Conservation (phyloP, 2,329 filamentous ascomycete species). For the Sarocladium oryzae region DNA sequence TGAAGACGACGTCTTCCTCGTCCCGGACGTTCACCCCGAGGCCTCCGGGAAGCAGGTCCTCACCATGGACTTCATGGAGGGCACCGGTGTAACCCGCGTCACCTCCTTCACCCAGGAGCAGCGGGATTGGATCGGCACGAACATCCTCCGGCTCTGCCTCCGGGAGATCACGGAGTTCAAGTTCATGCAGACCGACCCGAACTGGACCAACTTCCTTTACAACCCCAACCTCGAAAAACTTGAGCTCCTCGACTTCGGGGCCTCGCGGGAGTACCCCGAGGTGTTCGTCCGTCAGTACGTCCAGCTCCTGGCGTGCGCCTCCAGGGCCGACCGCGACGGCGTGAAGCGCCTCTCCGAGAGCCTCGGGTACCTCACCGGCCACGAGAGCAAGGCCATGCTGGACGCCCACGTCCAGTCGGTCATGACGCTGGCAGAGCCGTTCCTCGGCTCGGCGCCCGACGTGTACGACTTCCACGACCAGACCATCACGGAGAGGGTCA, state of each 20-base stretch:
- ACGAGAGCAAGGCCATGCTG: slow-evolving; percentile 79
- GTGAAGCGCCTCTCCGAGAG: slow-evolving; percentile 65
- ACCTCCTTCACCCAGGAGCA: slow-evolving; percentile 71
- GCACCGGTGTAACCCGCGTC: slow-evolving; percentile 77
- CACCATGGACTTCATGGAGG: slow-evolving; percentile 88
- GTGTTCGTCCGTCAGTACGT: slow-evolving; percentile 78
- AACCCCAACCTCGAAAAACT: slow-evolving; percentile 66
- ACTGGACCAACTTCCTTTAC: slow-evolving; percentile 99
- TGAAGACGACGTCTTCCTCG: slow-evolving; percentile 66
- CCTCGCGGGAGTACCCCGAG: slow-evolving; percentile 76
- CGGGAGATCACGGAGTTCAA: slow-evolving; percentile 90
- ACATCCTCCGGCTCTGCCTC: slow-evolving; percentile 85
- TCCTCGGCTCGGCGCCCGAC: slow-evolving; percentile 66
- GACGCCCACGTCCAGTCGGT: slow-evolving; percentile 87
- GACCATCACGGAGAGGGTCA: slow-evolving; percentile 92
- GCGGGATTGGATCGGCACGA: slow-evolving; percentile 91
- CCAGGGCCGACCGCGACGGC: slow-evolving; percentile 56
- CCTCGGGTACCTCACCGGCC: slow-evolving; percentile 87
- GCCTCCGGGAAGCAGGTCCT: slow-evolving; percentile 81
- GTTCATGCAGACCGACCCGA: slow-evolving; percentile 99
- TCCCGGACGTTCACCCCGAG: slow-evolving; percentile 71
- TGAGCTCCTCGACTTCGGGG: slow-evolving; percentile 92
- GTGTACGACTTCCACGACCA: slow-evolving; percentile 90
- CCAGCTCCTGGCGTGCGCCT: slow-evolving; percentile 71
- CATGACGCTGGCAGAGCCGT: slow-evolving; percentile 87